Evolutionary conservation across 2,329 filamentous ascomycete species (phyloP), one percentile per base, ranked within the genome.

Genomic region (Massarina eburnea): DNA sequence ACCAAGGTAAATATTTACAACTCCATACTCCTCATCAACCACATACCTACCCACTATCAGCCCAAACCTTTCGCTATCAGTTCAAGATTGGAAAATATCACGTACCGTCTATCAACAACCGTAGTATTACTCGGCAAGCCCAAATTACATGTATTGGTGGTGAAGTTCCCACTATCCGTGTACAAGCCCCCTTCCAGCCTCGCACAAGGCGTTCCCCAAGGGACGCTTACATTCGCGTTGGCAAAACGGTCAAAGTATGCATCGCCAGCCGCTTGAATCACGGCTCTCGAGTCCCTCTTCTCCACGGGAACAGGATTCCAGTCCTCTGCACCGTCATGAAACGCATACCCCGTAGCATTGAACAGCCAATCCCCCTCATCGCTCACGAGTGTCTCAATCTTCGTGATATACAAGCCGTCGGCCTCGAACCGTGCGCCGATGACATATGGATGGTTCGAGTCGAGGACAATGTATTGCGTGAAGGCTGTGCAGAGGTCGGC

Each of bases 121-220:
- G 52, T 45, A 1, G 62, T 51, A 1, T 53, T 58, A 15, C 49
- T 58, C 4, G 61, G 59, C 7, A 64, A 40, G 1, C 57, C 59
- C 9, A 62, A 39, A 24, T 54, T 36, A 27, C 59, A 63, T 0
- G 54, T 58, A 18, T 51, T 53, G 14, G 45, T 55, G 1, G 54
- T 51, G 7, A 43, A 32, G 14, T 39, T 36, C 4, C 43, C 39
- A 34, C 45, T 39, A 33, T n/a, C 57, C 51, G 62, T 65, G 36
- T 62, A 65, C 9, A 51, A 45, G 9, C 61, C 59, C 6, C 61
- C 61, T 30, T 63, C 61, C 1, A 65, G 46, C 1, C 60, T 39
- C 3, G 59, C 59, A 32, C 61, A 65, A 0, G 60, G 57, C n/a
- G 48, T 54, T 1, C 57, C 59, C 48, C 55, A 62, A 1, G 59